A percentile compares a stretch with the other conserved stretches of the same genome.
Evolutionary conservation across 176 grass and related monocot genomes (phyloP).

Genomic region (Areca catechu): DNA sequence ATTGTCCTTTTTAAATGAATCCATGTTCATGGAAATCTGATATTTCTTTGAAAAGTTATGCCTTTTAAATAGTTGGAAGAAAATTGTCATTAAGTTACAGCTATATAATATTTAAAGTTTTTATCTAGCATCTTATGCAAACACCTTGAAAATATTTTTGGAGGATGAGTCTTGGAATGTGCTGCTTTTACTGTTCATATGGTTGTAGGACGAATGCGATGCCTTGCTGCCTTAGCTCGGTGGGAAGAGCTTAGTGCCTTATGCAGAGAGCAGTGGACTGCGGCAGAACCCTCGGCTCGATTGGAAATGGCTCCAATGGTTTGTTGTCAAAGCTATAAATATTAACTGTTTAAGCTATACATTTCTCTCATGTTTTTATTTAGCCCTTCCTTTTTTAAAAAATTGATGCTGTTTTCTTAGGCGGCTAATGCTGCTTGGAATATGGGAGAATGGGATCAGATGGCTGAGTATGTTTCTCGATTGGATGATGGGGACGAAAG

Average conservation of each 20-base stretch:
- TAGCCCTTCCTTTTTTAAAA: no score
- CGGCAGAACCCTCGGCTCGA: constrained; percentile 78
- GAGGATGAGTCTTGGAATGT: no score
- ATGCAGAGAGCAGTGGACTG: constrained; percentile 97
- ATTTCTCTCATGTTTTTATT: no score
- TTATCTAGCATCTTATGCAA: no score
- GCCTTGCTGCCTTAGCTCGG: constrained; percentile 82
- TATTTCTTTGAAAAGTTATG: no score
- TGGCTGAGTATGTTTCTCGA: constrained; percentile 88
- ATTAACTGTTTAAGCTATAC: neutral
- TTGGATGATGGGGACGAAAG: constrained; percentile 91
- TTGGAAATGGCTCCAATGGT: constrained; percentile 99
- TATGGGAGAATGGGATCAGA: constrained; percentile 99
- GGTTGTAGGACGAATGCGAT: constrained; percentile 74
- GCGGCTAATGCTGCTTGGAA: constrained; percentile 96
- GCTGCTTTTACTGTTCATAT: constrained; percentile 9
- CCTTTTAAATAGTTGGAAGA: no score
- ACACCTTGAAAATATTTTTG: no score
- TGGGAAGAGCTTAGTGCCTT: constrained; percentile 89
- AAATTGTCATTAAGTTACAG: no score
- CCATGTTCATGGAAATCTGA: no score
- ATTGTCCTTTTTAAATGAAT: no score
- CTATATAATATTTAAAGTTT: no score
- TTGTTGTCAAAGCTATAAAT: neutral
- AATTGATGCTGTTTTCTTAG: constrained; percentile 26